Percentiles rank a stretch among this genome's conserved stretches.
Conservation (phyloP, 2,329 filamentous ascomycete species). For the Dactylella cylindrospora region DNA sequence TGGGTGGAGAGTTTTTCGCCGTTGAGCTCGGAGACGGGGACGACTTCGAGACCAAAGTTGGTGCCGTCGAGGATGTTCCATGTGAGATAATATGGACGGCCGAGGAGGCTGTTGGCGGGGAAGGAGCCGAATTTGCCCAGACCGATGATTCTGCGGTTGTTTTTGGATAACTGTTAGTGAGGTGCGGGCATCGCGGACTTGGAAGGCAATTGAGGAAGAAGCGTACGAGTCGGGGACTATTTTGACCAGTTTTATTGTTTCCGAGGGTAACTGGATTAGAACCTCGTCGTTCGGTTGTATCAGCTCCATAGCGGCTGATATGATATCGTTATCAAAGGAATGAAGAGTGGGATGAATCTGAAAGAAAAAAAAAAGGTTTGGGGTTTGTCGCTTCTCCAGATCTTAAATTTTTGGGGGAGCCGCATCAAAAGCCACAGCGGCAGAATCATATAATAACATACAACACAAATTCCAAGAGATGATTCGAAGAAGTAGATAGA, state of each 20-base stretch:
- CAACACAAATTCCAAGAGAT: too few relatives aligned
- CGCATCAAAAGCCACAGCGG: too few relatives aligned
- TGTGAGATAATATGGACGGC: conserved; percentile 87
- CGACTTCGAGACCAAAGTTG: conserved; percentile 45
- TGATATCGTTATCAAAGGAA: too few relatives aligned
- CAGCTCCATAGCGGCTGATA: conserved; percentile 52
- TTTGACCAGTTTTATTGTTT: conserved; percentile 61
- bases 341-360: too few relatives aligned
- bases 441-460: too few relatives aligned
- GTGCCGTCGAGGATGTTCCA: conserved; percentile 67
- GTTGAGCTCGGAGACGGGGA: conserved; percentile 46
- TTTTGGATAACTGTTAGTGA: conserved; percentile 45
- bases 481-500: too few relatives aligned
- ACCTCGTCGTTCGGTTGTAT: conserved; percentile 59
- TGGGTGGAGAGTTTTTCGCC: conserved; percentile 46
- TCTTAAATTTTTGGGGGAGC: too few relatives aligned
- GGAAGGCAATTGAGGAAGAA: conserved; percentile 35
- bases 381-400: too few relatives aligned
- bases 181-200: conserved; percentile 29
- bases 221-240: conserved; percentile 67
- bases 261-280: conserved; percentile 62
- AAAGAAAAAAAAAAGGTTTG: too few relatives aligned
- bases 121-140: conserved; percentile 93
- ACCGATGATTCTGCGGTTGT: conserved; percentile 69
- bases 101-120: conserved; percentile 81